Conservation (phyloP, 106 monocot genomes). For the Platanthera zijinensis region DNA sequence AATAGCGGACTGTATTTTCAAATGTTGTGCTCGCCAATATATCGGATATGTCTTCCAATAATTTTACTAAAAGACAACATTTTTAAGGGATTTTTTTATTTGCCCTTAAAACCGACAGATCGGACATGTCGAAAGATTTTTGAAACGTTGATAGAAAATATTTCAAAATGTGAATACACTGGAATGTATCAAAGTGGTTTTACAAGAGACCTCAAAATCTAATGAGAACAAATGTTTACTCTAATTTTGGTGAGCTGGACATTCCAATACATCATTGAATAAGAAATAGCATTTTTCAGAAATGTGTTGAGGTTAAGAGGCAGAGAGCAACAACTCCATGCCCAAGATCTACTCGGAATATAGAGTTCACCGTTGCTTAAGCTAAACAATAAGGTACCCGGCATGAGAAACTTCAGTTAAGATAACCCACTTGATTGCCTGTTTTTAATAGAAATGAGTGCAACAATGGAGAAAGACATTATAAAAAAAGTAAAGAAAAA, state of each 20-base stretch:
- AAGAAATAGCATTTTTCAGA: not conserved
- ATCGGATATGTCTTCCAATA: no score
- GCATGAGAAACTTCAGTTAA: not conserved
- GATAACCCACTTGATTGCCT: not conserved
- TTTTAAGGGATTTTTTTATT: no score
- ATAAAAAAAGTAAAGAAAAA: not conserved
- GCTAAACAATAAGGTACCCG: not conserved
- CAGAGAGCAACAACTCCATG: not conserved
- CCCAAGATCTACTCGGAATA: not conserved
- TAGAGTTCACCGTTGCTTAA: not conserved
- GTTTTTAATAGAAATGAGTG: slow-evolving; percentile 1
- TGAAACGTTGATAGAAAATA: no score
- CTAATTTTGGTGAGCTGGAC: not conserved
- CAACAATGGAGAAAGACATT: not conserved
- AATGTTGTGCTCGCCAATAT: no score
- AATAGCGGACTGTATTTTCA: no score
- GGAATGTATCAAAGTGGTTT: not conserved
- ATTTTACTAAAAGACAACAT: no score
- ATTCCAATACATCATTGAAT: not conserved
- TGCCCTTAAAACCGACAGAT: no score
- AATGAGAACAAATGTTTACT: not conserved
- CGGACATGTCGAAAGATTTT: no score
- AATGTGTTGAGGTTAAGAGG: no score
- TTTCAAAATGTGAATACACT: not conserved
- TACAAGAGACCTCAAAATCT: not conserved